phyloP scores from a whole-genome alignment of 1,139 yeast genomes.

The Geotrichum klebahnii region DNA sequence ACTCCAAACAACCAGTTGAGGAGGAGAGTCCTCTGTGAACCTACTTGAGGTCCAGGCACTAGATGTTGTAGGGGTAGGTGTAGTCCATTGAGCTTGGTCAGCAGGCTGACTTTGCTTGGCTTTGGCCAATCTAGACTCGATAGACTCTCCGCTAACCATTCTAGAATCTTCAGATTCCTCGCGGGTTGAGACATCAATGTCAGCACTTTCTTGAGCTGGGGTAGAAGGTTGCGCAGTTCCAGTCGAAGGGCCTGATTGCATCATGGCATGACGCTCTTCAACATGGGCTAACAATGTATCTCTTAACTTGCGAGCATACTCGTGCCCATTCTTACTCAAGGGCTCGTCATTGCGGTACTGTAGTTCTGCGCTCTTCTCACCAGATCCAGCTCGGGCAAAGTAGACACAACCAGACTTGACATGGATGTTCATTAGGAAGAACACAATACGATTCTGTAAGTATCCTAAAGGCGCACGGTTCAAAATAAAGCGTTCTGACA shows the following conservation, averaged over 20 bases:
- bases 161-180: neutral
- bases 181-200: neutral
- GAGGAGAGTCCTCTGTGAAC: slow-evolving; percentile 22
- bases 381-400: slow-evolving; percentile 61
- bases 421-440: slow-evolving; percentile 81
- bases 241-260: slow-evolving; percentile 3
- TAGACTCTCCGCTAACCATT: slow-evolving; percentile 20
- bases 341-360: slow-evolving; percentile 40
- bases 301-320: slow-evolving; percentile 42
- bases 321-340: slow-evolving; percentile 38
- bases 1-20: slow-evolving; percentile 67
- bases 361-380: slow-evolving; percentile 29
- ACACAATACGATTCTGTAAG: slow-evolving; percentile 80
- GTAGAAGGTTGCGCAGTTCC: neutral
- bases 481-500: slow-evolving; percentile 80
- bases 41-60: slow-evolving; percentile 17
- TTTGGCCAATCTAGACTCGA: slow-evolving; percentile 22
- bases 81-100: slow-evolving; percentile 21
- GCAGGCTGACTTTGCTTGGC: slow-evolving; percentile 19
- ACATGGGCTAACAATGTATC: slow-evolving; percentile 43
- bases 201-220: neutral
- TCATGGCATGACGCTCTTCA: slow-evolving; percentile 25
- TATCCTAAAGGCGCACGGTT: slow-evolving; percentile 83
- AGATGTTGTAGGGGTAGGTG: slow-evolving; percentile 22
- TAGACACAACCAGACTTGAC: slow-evolving; percentile 81